phyloP scores from a whole-genome alignment of 73 alveolate genomes.

The Paramecium sonneborni region DNA sequence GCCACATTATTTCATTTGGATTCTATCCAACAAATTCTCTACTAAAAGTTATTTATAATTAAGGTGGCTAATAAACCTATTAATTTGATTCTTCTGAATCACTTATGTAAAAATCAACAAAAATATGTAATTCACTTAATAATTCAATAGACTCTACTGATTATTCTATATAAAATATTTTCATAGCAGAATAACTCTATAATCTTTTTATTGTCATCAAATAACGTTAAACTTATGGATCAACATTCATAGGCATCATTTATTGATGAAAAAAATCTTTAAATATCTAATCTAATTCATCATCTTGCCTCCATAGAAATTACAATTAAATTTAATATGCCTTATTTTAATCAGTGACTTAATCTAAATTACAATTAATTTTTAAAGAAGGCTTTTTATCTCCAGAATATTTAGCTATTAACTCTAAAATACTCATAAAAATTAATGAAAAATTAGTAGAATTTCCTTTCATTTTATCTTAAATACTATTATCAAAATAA shows the following conservation, averaged over 20 bases:
- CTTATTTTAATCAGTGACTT: neutral
- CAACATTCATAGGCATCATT: neutral
- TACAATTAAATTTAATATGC: neutral
- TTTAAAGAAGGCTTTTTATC: neutral
- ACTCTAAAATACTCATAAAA: neutral
- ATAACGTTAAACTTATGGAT: neutral
- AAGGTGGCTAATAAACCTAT: neutral
- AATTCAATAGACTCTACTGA: neutral
- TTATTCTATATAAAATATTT: slow-evolving; percentile 18
- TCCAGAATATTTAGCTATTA: slow-evolving; percentile 7
- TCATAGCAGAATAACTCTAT: neutral
- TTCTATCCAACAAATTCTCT: neutral
- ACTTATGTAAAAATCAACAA: neutral
- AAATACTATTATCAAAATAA: slow-evolving; percentile 24
- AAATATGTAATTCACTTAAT: slow-evolving; percentile 29
- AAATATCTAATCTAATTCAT: neutral
- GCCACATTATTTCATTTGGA: slow-evolving; percentile 23
- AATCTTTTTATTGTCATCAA: neutral
- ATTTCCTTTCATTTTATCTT: slow-evolving; percentile 14
- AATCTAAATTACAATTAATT: slow-evolving; percentile 36
- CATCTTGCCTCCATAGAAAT: neutral
- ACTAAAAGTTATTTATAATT: neutral
- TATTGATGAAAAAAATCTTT: neutral
- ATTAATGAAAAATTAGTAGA: neutral
- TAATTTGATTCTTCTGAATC: neutral